Evolutionary conservation across 129 eudicot genomes (phyloP), one percentile per base, ranked within the genome.

Genomic region (Tagetes patula): DNA sequence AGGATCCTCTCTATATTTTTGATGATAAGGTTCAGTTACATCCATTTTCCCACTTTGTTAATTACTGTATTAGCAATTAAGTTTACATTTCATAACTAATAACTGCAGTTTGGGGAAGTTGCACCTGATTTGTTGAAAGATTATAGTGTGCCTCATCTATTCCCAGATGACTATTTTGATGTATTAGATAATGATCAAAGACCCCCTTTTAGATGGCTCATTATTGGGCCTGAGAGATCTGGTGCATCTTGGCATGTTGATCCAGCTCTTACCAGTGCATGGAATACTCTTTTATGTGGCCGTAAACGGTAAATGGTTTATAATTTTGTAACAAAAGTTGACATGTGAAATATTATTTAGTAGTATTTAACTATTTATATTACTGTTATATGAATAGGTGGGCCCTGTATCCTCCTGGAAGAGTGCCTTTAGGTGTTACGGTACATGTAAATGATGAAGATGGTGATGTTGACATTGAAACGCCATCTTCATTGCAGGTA

Each of bases 171-270:
- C 75, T 83, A 84, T 69, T 94, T 94, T 80, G 87, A 88, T 85
- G 88, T 94, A 32, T 73, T 94, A 77, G 91, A 86, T 71, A 85
- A 38, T 31, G 93, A 94, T 76, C 85, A 86, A 11, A 80, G 97
- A 31, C 99, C 99, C 0, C 82, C 99, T 67, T 94, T 46, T 79
- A 86, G 99, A 82, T 94, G 99, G 99, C 96, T 94, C 67, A 90
- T 94, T 42, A 84, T 90, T 70, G 99, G 99, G 68, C 99, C 99
- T 42, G 99, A 94, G 77, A 90, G 99, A 68, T 94, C 99, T 69
- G 99, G 99, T 47, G 99, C 99, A 65, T 94, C 99, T 59, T 94
- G 99, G 99, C 99, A 94, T 85, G 99, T 94, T 76, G 99, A 94
- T 86, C 99, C 99, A 46, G 96, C 91, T 78, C 99, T 94, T 65